Percentiles rank a stretch among this genome's conserved stretches.
Conservation (phyloP, 2,329 filamentous ascomycete genomes). For the Penicillium sclerotigenum region DNA sequence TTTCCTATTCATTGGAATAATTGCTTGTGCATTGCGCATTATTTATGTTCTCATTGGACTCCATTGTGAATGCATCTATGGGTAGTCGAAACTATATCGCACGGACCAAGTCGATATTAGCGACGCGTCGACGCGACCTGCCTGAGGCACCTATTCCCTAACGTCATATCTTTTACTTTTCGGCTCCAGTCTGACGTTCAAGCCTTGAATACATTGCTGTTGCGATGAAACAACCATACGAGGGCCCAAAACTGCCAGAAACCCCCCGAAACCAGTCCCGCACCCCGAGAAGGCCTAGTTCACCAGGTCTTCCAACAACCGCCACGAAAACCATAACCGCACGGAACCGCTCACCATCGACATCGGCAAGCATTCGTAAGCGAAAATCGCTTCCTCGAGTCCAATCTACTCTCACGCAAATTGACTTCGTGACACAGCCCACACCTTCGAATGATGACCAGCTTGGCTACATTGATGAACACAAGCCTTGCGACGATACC, state of each 20-base stretch:
- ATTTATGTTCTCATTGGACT: background rate
- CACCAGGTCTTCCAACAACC: slow-evolving; percentile 7
- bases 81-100: background rate
- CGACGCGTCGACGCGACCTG: slow-evolving; percentile 7
- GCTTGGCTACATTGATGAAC: slow-evolving; percentile 33
- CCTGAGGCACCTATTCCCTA: slow-evolving; percentile 3
- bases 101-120: slow-evolving; percentile 9
- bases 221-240: slow-evolving; percentile 30
- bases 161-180: slow-evolving; percentile 16
- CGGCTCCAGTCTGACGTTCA: slow-evolving; percentile 12
- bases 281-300: slow-evolving; percentile 22
- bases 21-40: background rate
- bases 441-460: slow-evolving; percentile 24
- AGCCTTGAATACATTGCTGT: slow-evolving; percentile 7
- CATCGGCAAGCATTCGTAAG: slow-evolving; percentile 20
- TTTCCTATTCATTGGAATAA: background rate
- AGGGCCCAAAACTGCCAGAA: slow-evolving; percentile 12
- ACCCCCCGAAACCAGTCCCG: slow-evolving; percentile 19
- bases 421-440: slow-evolving; percentile 37
- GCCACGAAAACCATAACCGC: slow-evolving; percentile 16
- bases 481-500: background rate
- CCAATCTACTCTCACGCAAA: slow-evolving; percentile 44
- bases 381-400: slow-evolving; percentile 19
- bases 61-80: background rate
- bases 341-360: slow-evolving; percentile 11